Percentiles rank a stretch among this genome's conserved stretches.
Conservation (phyloP, 2,329 filamentous ascomycete genomes). For the Colletotrichum truncatum region DNA sequence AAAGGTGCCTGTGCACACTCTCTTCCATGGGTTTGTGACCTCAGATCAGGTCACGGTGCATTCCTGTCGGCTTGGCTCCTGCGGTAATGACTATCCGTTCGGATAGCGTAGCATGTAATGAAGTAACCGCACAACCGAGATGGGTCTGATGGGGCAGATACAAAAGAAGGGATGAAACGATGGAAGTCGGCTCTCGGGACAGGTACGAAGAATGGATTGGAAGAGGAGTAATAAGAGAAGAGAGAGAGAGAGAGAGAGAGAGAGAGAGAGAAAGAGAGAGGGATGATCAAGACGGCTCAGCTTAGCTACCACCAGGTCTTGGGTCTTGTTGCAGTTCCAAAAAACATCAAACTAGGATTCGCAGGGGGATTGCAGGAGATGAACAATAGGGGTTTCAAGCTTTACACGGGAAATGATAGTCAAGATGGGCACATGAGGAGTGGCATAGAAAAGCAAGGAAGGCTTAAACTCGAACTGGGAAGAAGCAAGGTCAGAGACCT, state of each 20-base stretch:
- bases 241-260: not conserved
- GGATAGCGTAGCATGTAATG: not conserved
- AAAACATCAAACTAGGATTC: not conserved
- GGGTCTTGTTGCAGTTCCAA: not conserved
- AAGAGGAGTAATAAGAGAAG: not conserved
- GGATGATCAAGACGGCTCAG: not conserved
- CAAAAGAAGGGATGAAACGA: slow-evolving; percentile 23
- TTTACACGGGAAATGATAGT: not conserved
- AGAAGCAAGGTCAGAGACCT: not conserved
- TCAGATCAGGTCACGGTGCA: not conserved
- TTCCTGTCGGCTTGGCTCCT: not conserved
- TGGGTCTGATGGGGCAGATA: slow-evolving; percentile 7
- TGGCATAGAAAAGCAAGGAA: not conserved
- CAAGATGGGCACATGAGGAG: not conserved
- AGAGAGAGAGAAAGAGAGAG: not conserved
- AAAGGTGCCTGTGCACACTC: slow-evolving; percentile 1
- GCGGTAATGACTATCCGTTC: not conserved
- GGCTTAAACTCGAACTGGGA: not conserved
- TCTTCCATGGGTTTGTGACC: not conserved
- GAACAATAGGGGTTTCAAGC: slow-evolving; percentile 3
- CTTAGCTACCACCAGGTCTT: not conserved
- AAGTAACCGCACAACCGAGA: slow-evolving; percentile 14
- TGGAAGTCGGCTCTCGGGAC: slow-evolving; percentile 6
- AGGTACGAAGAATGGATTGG: not conserved
- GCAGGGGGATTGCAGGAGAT: not conserved